phyloP scores from a whole-genome alignment of 176 grass and related monocot species.

The Leersia perrieri region DNA sequence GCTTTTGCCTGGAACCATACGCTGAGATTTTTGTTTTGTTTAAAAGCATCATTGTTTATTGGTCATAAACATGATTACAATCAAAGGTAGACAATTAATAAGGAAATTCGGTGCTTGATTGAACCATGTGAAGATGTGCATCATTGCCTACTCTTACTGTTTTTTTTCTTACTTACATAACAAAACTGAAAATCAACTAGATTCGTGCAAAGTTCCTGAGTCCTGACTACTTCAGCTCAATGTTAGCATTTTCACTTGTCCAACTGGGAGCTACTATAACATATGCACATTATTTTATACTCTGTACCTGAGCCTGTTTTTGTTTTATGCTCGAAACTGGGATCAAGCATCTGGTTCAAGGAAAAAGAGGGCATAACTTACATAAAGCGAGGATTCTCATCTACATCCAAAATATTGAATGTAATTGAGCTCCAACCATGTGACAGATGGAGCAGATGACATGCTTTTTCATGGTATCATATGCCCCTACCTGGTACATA shows the following conservation, averaged over 20 bases:
- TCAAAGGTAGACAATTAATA: neutral
- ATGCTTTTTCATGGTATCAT: neutral
- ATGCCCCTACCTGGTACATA: neutral
- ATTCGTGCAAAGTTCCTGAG: too few species aligned
- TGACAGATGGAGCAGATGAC: neutral
- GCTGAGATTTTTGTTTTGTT: neutral
- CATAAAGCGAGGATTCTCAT: neutral
- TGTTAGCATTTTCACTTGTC: too few species aligned
- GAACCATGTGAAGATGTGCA: neutral
- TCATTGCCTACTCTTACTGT: neutral
- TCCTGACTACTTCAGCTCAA: too few species aligned
- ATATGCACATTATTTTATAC: constrained; percentile 5
- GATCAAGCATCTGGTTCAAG: neutral
- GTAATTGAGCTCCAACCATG: neutral
- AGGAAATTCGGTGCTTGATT: neutral
- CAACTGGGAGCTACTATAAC: neutral
- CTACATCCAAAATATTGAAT: neutral
- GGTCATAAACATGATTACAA: neutral
- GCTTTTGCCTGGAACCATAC: too few species aligned
- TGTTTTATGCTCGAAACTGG: neutral
- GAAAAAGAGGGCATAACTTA: neutral
- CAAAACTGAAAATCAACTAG: too few species aligned
- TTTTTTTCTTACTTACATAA: too few species aligned
- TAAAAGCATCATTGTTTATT: neutral
- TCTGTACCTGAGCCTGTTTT: neutral